Evolutionary conservation across 257 asterid species (phyloP).

Genomic region (Gynochthodes officinalis): DNA sequence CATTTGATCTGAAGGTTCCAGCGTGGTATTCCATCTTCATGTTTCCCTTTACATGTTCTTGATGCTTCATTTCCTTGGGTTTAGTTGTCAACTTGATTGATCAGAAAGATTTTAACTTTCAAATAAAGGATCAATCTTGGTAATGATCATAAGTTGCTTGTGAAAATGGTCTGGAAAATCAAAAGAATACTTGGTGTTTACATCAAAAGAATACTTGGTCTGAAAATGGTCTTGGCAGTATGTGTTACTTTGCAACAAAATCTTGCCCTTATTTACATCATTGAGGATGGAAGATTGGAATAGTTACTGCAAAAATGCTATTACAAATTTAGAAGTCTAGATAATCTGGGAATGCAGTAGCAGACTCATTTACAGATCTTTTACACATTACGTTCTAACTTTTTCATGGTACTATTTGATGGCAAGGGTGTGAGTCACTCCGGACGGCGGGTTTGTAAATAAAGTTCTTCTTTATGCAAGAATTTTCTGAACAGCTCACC

Average conservation of each 20-base stretch:
- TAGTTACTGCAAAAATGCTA: too few relatives aligned
- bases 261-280: neutral
- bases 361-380: neutral
- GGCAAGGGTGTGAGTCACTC: neutral
- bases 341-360: too few relatives aligned
- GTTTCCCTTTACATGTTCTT: neutral
- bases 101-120: neutral
- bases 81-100: neutral
- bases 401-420: neutral
- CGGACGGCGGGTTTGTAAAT: neutral
- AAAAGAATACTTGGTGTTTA: neutral
- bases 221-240: neutral
- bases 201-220: neutral
- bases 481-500: too few relatives aligned
- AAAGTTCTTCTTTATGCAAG: neutral
- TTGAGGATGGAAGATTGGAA: neutral
- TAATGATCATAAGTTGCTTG: neutral
- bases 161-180: neutral
- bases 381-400: neutral
- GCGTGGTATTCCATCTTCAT: neutral
- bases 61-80: conserved; percentile 9
- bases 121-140: conserved; percentile 12
- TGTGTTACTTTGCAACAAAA: neutral
- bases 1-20: neutral
- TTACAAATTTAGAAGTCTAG: too few relatives aligned